A percentile compares a stretch with the other conserved stretches of the same genome.
Conservation (phyloP, 176 grass and related monocot genomes). For the Echinochloa phyllopogon region DNA sequence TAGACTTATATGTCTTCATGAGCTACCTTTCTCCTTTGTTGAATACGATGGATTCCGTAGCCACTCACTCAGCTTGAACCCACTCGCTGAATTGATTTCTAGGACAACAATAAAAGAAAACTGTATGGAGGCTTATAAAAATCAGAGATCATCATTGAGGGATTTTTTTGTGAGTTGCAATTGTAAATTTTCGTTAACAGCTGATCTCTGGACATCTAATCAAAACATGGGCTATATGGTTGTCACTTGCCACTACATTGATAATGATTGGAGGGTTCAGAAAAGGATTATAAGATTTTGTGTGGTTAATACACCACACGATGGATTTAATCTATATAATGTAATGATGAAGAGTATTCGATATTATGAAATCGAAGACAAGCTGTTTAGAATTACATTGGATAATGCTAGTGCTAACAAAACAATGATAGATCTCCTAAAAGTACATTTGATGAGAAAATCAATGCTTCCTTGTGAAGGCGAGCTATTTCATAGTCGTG, state of each 20-base stretch:
- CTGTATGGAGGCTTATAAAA: no score
- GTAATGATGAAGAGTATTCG: not conserved
- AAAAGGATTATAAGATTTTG: no score
- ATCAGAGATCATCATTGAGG: no score
- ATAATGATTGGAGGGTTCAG: no score
- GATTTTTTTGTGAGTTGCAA: no score
- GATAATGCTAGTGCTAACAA: not conserved
- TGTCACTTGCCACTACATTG: no score
- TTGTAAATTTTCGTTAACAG: no score
- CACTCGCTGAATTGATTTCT: not conserved
- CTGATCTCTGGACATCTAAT: no score
- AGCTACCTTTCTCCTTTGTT: not conserved
- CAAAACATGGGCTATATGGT: no score
- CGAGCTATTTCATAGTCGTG: not conserved
- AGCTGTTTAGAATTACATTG: not conserved
- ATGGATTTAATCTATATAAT: not conserved
- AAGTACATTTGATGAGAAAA: not conserved
- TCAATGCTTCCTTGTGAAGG: not conserved
- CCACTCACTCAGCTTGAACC: not conserved
- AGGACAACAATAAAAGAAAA: no score
- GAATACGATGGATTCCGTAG: not conserved
- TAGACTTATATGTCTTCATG: not conserved
- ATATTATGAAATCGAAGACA: not conserved
- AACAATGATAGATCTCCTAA: not conserved
- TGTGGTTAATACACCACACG: no score